Conservation (phyloP, 352 stramenopile genomes). For the Saprolegnia parasitica region DNA sequence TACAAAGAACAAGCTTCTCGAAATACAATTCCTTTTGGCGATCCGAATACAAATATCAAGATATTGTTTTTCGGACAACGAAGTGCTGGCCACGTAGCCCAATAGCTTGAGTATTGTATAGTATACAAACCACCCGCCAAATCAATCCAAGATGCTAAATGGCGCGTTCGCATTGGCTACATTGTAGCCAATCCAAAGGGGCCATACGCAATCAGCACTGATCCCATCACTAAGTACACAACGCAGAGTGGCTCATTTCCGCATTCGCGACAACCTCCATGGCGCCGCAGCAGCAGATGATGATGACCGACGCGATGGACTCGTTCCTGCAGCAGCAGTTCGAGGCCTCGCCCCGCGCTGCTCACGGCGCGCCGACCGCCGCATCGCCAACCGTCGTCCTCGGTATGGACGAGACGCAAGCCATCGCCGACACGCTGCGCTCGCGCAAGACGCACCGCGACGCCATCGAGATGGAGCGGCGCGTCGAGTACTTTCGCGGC, state of each 20-base stretch:
- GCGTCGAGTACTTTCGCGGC: slow-evolving; percentile 89
- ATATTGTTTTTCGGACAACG: not conserved
- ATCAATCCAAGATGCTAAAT: slow-evolving; percentile 2
- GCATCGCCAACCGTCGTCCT: not conserved
- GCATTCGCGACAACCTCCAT: not conserved
- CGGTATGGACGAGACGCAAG: slow-evolving; percentile 15
- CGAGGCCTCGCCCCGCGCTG: not conserved
- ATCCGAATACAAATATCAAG: slow-evolving; percentile 10
- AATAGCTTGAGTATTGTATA: not conserved
- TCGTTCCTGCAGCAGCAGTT: slow-evolving; percentile 11
- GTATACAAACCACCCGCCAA: not conserved
- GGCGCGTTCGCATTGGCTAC: not conserved
- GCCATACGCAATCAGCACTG: not conserved
- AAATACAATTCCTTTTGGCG: not conserved
- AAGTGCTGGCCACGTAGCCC: not conserved
- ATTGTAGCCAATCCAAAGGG: not conserved
- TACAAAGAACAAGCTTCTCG: not conserved
- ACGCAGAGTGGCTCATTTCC: not conserved
- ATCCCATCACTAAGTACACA: not conserved
- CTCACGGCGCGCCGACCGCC: not conserved
- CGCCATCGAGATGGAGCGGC: slow-evolving; percentile 86
- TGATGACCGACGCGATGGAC: slow-evolving; percentile 2
- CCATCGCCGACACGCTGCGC: slow-evolving; percentile 69
- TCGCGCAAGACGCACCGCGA: slow-evolving; percentile 75
- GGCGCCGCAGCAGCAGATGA: not conserved